Percentiles rank a stretch among this genome's conserved stretches.
These are phyloP conservation scores for Mycogone perniciosa DNA, from an alignment of 2,329 filamentous ascomycete species.

Conservation along the genomic window DNA sequence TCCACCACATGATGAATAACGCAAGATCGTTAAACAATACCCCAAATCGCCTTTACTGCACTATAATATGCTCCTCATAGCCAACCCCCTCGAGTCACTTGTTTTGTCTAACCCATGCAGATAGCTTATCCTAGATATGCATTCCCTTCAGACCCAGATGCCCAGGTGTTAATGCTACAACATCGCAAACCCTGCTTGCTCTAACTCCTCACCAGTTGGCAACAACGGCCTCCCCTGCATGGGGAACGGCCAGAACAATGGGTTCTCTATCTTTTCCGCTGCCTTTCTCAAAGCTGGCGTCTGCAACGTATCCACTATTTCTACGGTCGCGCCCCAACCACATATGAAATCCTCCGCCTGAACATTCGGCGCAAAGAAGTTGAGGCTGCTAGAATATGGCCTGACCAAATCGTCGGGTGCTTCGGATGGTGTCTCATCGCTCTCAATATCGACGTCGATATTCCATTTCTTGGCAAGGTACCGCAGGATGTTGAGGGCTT, in stretches of 20 bases:
- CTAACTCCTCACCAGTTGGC: slow-evolving; percentile 39
- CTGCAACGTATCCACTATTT: slow-evolving; percentile 13
- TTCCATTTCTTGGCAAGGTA: slow-evolving; percentile 55
- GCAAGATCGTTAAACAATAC: too few species aligned
- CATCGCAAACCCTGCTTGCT: slow-evolving; percentile 46
- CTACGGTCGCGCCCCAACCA: slow-evolving; percentile 33
- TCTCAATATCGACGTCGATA: slow-evolving; percentile 42
- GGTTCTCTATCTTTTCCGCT: slow-evolving; percentile 42
- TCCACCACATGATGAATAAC: too few species aligned
- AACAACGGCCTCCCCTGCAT: slow-evolving; percentile 53
- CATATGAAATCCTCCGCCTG: slow-evolving; percentile 42
- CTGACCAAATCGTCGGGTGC: slow-evolving; percentile 38
- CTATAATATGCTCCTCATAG: too few species aligned
- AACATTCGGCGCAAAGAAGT: slow-evolving; percentile 51
- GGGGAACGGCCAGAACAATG: slow-evolving; percentile 55
- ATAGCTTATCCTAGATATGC: too few species aligned
- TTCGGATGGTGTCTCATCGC: slow-evolving; percentile 23
- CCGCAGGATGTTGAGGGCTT: slow-evolving; percentile 53
- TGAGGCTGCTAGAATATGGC: slow-evolving; percentile 46
- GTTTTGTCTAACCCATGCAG: too few species aligned
- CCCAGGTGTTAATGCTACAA: slow-evolving; percentile 19
- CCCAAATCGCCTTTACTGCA: too few species aligned
- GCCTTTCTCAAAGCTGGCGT: slow-evolving; percentile 18
- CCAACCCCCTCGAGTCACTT: too few species aligned
- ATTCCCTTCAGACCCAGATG: too few species aligned